Evolutionary conservation across 108 stramenopile genomes (phyloP).

Genomic region (Conticribra guillardii): DNA sequence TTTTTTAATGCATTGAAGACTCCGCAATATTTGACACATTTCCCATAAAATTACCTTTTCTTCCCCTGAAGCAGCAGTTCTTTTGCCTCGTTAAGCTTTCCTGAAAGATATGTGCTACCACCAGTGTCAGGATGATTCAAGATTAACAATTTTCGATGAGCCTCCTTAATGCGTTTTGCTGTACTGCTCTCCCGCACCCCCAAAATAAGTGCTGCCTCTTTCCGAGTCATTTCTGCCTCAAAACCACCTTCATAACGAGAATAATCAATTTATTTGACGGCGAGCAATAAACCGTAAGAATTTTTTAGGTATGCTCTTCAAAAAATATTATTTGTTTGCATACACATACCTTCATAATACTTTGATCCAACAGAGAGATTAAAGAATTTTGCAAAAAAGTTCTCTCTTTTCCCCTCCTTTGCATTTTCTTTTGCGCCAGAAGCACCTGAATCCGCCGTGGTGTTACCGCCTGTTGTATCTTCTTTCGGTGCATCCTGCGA

Average conservation of each 20-base stretch:
- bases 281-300: too few relatives aligned
- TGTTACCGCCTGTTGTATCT: constrained; percentile 9
- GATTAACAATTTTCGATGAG: constrained; percentile 94
- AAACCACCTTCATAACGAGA: constrained; percentile 65
- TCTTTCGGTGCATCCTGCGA: constrained; percentile 1
- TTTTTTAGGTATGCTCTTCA: too few relatives aligned
- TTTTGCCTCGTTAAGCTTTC: constrained; percentile 99
- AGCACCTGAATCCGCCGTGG: neutral
- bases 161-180: constrained; percentile 92
- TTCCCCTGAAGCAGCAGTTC: constrained; percentile 93
- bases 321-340: neutral
- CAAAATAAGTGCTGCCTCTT: constrained; percentile 97
- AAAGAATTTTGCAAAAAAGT: constrained; percentile 85
- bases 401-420: constrained; percentile 56
- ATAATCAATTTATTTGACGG: neutral
- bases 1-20: too few relatives aligned
- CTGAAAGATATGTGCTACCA: constrained; percentile 94
- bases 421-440: neutral
- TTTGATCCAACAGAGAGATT: constrained; percentile 80
- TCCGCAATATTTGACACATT: too few relatives aligned
- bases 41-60: constrained; percentile 8
- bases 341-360: constrained; percentile 89
- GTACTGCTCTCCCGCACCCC: constrained; percentile 94
- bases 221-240: constrained; percentile 96
- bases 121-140: constrained; percentile 99